A percentile compares a stretch with the other conserved stretches of the same genome.
Conservation (phyloP, 257 asterid genomes). For the Solanum paucissectum region DNA sequence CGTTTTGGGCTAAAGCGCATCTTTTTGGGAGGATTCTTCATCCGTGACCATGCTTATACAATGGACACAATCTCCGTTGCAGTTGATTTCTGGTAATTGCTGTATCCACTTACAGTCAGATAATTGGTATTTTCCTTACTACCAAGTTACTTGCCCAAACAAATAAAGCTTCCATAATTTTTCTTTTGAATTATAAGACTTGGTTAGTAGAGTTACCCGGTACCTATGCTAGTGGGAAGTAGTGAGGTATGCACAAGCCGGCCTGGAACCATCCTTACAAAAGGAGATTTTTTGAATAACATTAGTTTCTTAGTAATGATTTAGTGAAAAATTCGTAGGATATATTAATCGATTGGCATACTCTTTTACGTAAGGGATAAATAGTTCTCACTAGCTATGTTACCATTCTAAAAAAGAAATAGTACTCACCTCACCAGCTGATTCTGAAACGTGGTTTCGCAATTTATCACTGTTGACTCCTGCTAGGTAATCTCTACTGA, state of each 20-base stretch:
- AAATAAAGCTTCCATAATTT: neutral
- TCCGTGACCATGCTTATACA: slow-evolving; percentile 78
- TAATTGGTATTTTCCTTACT: neutral
- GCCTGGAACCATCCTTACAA: neutral
- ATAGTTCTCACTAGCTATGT: neutral
- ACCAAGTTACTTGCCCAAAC: neutral
- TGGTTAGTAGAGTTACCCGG: neutral
- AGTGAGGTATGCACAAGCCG: neutral
- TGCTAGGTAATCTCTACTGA: neutral
- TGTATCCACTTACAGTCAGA: neutral
- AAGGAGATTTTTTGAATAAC: neutral
- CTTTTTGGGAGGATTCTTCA: slow-evolving; percentile 89
- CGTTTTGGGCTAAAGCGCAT: slow-evolving; percentile 79
- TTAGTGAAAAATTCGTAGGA: neutral
- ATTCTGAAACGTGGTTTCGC: neutral
- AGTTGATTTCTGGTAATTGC: slow-evolving; percentile 73
- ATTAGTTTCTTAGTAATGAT: neutral
- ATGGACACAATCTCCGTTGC: slow-evolving; percentile 97
- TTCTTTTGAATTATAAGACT: neutral
- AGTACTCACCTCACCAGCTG: neutral
- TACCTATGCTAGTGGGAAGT: neutral
- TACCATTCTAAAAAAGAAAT: neutral
- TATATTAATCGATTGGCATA: neutral
- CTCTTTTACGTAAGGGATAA: neutral
- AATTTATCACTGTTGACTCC: neutral